Percentiles rank a stretch among this genome's conserved stretches.
These are phyloP conservation scores for Apium graveolens DNA, from an alignment of 129 eudicot species.

Conservation along the genomic window DNA sequence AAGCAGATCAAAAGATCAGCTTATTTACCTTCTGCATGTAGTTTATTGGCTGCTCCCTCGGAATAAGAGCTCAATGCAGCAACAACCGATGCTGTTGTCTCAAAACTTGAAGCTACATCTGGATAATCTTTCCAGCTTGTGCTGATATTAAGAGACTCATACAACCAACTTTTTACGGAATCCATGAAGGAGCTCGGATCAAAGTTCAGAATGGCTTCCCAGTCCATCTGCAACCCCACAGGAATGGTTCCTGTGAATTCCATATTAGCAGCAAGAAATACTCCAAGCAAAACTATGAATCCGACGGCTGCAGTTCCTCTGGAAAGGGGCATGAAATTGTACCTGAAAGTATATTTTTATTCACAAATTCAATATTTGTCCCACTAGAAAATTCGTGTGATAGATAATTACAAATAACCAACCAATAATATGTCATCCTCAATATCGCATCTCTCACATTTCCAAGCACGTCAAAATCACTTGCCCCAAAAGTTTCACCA, in stretches of 20 bases:
- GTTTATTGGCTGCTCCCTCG: conserved; percentile 23
- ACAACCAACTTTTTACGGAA: conserved; percentile 70
- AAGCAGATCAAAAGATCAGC: conserved; percentile 1
- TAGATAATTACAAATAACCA: conserved; percentile 21
- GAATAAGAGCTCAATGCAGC: conserved; percentile 79
- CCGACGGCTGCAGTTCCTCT: conserved; percentile 83
- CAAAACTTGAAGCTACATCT: conserved; percentile 74
- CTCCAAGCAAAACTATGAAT: conserved; percentile 71
- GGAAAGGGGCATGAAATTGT: conserved; percentile 91
- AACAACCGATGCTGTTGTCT: conserved; percentile 80
- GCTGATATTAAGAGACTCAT: conserved; percentile 66
- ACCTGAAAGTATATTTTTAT: conserved; percentile 42
- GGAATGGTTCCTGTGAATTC: conserved; percentile 95
- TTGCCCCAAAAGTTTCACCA: conserved; percentile 80
- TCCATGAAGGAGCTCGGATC: conserved; percentile 58
- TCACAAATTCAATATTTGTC: background rate
- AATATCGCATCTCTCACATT: conserved; percentile 75
- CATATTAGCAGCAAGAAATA: conserved; percentile 90
- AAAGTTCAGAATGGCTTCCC: conserved; percentile 83
- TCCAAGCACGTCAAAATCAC: conserved; percentile 68
- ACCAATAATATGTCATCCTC: conserved; percentile 96
- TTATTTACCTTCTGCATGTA: conserved; percentile 14
- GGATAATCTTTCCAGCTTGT: conserved; percentile 91
- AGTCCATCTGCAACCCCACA: conserved; percentile 79
- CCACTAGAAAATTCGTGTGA: background rate